Conservation (phyloP, 345 rosid species). For the Hibiscus tridactylites region DNA sequence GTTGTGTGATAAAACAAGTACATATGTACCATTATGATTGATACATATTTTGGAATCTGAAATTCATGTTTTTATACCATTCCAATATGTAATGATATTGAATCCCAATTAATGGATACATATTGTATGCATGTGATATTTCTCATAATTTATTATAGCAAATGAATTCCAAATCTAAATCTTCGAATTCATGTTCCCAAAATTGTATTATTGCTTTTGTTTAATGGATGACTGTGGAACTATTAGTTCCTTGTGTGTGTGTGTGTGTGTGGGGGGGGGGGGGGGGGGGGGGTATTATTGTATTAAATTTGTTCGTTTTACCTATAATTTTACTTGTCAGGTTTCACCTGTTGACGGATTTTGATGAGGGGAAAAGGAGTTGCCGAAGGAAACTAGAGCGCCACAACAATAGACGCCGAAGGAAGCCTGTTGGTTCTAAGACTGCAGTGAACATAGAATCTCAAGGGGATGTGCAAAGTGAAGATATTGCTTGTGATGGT, state of each 20-base stretch:
- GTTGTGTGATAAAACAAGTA: too few species aligned
- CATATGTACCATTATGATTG: too few species aligned
- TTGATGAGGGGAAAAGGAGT: constrained; percentile 92
- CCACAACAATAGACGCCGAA: constrained; percentile 73
- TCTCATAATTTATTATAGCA: background rate
- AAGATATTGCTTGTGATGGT: constrained; percentile 37
- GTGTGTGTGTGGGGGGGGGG: too few species aligned
- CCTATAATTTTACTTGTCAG: constrained; percentile 30
- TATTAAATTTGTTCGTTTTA: background rate
- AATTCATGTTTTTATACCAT: background rate
- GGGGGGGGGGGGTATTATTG: background rate
- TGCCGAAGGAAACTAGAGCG: constrained; percentile 91
- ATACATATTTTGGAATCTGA: background rate
- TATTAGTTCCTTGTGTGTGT: background rate
- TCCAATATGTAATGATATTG: background rate
- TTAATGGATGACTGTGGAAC: background rate
- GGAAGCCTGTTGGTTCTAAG: constrained; percentile 49
- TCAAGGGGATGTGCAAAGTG: constrained; percentile 29
- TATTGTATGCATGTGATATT: background rate
- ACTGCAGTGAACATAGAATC: constrained; percentile 29
- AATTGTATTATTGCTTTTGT: background rate
- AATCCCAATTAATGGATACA: background rate
- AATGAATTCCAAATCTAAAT: background rate
- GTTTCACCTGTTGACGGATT: constrained; percentile 77
- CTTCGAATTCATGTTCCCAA: background rate